phyloP scores from a whole-genome alignment of 805 yeast species.

The Lipomyces yamanashiensis region DNA sequence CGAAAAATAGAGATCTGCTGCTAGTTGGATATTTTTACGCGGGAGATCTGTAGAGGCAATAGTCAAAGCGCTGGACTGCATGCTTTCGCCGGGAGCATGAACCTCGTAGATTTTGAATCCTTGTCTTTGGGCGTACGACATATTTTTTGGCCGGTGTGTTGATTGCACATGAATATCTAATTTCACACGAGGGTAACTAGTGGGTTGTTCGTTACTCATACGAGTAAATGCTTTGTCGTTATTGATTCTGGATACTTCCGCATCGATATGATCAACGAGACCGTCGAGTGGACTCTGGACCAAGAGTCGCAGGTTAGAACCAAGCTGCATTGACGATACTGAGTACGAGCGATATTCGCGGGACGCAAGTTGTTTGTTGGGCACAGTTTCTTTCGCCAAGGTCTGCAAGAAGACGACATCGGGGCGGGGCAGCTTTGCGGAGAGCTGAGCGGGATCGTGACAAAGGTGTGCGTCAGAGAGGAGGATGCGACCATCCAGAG shows the following conservation, averaged over 20 bases:
- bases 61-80: background rate
- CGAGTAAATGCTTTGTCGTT: background rate
- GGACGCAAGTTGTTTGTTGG: background rate
- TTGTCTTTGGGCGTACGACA: too few relatives aligned
- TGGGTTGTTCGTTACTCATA: too few relatives aligned
- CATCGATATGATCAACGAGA: background rate
- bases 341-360: background rate
- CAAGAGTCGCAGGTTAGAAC: background rate
- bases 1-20: background rate
- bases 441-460: background rate
- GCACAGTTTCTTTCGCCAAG: background rate
- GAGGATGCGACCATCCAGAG: background rate
- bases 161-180: too few relatives aligned
- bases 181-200: too few relatives aligned
- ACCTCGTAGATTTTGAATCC: background rate
- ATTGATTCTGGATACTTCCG: background rate
- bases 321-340: too few relatives aligned
- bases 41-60: too few relatives aligned
- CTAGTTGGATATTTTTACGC: background rate
- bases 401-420: background rate
- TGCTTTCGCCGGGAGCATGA: background rate
- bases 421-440: background rate
- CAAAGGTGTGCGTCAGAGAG: background rate
- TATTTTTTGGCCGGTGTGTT: too few relatives aligned
- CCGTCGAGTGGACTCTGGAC: conserved; percentile 1